These are phyloP conservation scores for Pichia sp. DNA, from an alignment of 1,139 yeast species.

Conservation along the genomic window DNA sequence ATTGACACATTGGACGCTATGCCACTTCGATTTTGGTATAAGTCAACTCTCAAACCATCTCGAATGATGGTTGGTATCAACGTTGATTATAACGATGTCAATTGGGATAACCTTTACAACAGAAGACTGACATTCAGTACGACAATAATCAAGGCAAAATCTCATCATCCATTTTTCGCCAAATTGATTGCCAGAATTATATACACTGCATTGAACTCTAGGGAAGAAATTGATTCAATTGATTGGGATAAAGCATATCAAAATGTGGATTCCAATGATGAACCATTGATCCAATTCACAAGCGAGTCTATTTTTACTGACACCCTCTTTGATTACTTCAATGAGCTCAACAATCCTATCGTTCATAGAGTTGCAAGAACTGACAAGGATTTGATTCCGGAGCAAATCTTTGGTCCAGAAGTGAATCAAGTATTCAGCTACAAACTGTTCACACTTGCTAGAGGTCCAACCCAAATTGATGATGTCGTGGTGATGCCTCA, in stretches of 20 bases:
- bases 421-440: constrained; percentile 29
- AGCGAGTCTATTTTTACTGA: constrained; percentile 83
- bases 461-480: constrained; percentile 60
- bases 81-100: constrained; percentile 61
- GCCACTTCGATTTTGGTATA: constrained; percentile 40
- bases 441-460: constrained; percentile 64
- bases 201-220: constrained; percentile 17
- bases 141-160: constrained; percentile 42
- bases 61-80: constrained; percentile 52
- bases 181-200: constrained; percentile 24
- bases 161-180: constrained; percentile 27
- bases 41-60: constrained; percentile 17
- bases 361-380: constrained; percentile 60
- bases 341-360: constrained; percentile 48
- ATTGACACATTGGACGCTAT: constrained; percentile 55
- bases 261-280: constrained; percentile 50
- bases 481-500: constrained; percentile 58
- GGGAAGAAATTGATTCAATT: constrained; percentile 26
- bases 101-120: constrained; percentile 58
- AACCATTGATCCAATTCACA: constrained; percentile 56
- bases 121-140: constrained; percentile 70
- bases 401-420: constrained; percentile 22
- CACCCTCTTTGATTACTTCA: constrained; percentile 59
- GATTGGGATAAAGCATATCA: constrained; percentile 46
- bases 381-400: constrained; percentile 26